Evolutionary conservation across 371 early-diverging fungal species (phyloP).

Genomic region (Mucor plumbeus): DNA sequence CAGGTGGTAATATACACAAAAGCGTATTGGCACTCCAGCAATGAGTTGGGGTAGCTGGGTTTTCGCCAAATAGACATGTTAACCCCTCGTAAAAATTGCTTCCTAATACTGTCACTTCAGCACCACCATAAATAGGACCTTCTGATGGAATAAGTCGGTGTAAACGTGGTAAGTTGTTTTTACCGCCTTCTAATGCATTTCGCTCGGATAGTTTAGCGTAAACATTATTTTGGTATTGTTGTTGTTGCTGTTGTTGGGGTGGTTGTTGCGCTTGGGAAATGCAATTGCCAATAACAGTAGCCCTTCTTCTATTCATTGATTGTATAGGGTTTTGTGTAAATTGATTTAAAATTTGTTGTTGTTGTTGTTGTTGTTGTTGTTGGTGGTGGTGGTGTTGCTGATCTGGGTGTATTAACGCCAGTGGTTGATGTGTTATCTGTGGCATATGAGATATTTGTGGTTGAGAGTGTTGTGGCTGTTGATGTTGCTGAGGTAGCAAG

Average conservation of each 20-base stretch:
- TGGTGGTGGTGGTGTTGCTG: constrained; percentile 4
- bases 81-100: constrained; percentile 69
- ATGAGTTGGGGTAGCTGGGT: constrained; percentile 64
- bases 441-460: background rate
- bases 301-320: constrained; percentile 7
- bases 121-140: constrained; percentile 78
- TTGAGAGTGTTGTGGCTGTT: constrained; percentile 6
- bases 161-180: constrained; percentile 42
- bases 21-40: constrained; percentile 70
- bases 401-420: constrained; percentile 22
- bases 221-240: constrained; percentile 28
- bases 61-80: constrained; percentile 72
- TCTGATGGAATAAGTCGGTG: constrained; percentile 67
- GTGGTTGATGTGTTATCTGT: constrained; percentile 7
- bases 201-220: constrained; percentile 47
- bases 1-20: constrained; percentile 76
- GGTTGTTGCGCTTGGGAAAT: constrained; percentile 11
- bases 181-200: constrained; percentile 30
- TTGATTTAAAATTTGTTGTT: constrained; percentile 34
- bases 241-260: constrained; percentile 19
- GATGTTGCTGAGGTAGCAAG: constrained; percentile 4
- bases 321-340: constrained; percentile 23
- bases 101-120: constrained; percentile 74
- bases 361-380: constrained; percentile 8
- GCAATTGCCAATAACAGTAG: background rate